Evolutionary conservation across 208 protist genomes (phyloP), one percentile per base, ranked within the genome.

Genomic region (Leishmania martiniquensis): DNA sequence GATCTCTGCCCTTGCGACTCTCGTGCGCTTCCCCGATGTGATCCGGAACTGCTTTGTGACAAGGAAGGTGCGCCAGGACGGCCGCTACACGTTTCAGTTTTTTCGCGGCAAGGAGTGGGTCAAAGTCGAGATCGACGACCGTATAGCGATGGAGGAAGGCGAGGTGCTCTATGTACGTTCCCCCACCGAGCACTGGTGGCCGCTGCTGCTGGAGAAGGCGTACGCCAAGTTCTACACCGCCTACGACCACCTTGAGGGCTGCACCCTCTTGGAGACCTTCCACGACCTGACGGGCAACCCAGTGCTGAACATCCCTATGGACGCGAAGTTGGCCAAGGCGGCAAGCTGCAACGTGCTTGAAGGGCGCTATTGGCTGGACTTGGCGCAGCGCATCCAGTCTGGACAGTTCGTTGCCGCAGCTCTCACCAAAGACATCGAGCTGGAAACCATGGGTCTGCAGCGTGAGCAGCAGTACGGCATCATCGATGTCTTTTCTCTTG

Each of bases 161-260:
- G 84, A 88, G 6, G 87, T 91, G 47, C 87, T 92, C 29, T 93
- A 95, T 75, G 85, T 76, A 73, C 92, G 76, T 1, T 93, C 89
- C 12, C 92, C 91, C 25, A 91, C 85, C 12, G 86, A 87, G 77
- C 89, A 93, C 76, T 94, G 89, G 89, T 97, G 91, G 85, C 92
- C 94, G 34, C 81, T 96, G 66, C 83, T 97, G 72, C 81, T 97
- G 72, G 92, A 97, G 86, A 97, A 97, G 90, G 94, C 94, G 44
- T 97, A 97, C 82, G 94, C 94, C 47, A 97, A 97, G 80, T 95
- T 97, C 81, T 92, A 95, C 83, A 90, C 87, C 52, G 76, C 80
- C 39, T 97, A 96, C 82, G 82, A 89, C 57, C 80, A 90, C 52
- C 80, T 97, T 4, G 89, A 95, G 6, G 89, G 90, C 52, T 95